Conservation (phyloP, 345 rosid genomes). For the Boechera divaricarpa region DNA sequence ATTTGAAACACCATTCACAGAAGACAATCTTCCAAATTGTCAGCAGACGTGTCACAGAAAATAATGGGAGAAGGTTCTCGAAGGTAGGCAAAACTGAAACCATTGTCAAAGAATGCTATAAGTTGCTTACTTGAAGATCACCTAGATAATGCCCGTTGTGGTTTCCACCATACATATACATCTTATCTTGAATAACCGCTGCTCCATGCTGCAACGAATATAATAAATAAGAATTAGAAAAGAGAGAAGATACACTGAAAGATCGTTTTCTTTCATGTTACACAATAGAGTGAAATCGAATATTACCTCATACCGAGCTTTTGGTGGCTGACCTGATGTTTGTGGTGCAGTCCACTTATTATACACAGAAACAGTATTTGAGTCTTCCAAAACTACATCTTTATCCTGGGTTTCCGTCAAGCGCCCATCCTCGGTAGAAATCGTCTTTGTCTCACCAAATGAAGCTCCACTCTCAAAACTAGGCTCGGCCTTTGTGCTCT, state of each 20-base stretch:
- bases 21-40: constrained; percentile 17
- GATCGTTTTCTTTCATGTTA: not conserved
- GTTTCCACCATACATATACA: constrained; percentile 92
- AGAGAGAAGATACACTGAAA: constrained; percentile 22
- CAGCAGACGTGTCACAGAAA: constrained; percentile 5
- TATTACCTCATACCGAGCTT: constrained; percentile 85
- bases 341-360: constrained; percentile 84
- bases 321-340: constrained; percentile 74
- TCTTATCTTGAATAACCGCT: constrained; percentile 78
- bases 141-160: constrained; percentile 93
- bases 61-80: constrained; percentile 11
- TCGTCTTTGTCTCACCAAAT: constrained; percentile 59
- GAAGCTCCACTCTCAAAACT: constrained; percentile 59
- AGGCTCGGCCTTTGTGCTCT: constrained; percentile 58
- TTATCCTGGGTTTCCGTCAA: constrained; percentile 74
- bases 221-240: constrained; percentile 25
- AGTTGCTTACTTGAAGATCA: constrained; percentile 82
- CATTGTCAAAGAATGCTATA: constrained; percentile 14
- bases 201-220: constrained; percentile 79
- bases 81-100: constrained; percentile 11
- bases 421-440: constrained; percentile 61
- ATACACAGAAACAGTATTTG: constrained; percentile 66
- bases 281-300: constrained; percentile 2
- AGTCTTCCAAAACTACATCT: constrained; percentile 84
- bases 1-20: constrained; percentile 43